Evolutionary conservation across 2,329 filamentous ascomycete genomes (phyloP).

Genomic region (Claviceps capensis): DNA sequence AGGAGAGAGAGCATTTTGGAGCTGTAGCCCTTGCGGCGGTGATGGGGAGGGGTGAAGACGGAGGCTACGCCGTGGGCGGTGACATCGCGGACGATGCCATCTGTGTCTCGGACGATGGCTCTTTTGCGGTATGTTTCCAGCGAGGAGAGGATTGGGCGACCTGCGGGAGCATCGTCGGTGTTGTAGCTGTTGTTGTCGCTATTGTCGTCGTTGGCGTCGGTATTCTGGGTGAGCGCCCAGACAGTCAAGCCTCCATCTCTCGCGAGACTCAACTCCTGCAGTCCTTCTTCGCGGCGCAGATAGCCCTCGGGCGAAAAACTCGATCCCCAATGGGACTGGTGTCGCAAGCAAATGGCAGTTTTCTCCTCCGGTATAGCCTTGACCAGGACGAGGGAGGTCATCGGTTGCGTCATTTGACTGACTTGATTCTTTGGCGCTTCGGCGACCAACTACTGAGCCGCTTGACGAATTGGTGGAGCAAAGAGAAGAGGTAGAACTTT

Average conservation of each 20-base stretch:
- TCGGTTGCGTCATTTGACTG: background rate
- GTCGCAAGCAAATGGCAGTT: slow-evolving; percentile 38
- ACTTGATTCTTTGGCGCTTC: too few relatives aligned
- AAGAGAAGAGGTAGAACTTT: too few relatives aligned
- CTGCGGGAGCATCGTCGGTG: slow-evolving; percentile 12
- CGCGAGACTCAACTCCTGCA: slow-evolving; percentile 44
- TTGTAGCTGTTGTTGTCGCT: background rate
- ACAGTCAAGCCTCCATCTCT: slow-evolving; percentile 43
- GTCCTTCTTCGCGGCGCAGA: slow-evolving; percentile 42
- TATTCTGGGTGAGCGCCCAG: slow-evolving; percentile 44
- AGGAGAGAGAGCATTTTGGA: slow-evolving; percentile 60
- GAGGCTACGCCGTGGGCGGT: slow-evolving; percentile 63
- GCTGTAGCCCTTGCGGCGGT: slow-evolving; percentile 63
- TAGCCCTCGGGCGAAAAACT: slow-evolving; percentile 42
- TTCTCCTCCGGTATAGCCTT: slow-evolving; percentile 45
- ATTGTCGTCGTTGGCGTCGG: background rate
- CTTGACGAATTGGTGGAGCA: too few relatives aligned
- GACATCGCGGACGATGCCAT: slow-evolving; percentile 32
- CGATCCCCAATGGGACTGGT: slow-evolving; percentile 44
- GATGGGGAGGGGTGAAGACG: slow-evolving; percentile 59
- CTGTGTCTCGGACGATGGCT: slow-evolving; percentile 30
- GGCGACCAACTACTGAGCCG: too few relatives aligned
- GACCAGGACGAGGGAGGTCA: slow-evolving; percentile 24
- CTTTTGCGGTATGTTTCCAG: slow-evolving; percentile 52
- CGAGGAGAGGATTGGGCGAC: slow-evolving; percentile 43